Base-by-base conservation (phyloP, 2,329 filamentous ascomycete species). In the Lachnellula cervina region DNA sequence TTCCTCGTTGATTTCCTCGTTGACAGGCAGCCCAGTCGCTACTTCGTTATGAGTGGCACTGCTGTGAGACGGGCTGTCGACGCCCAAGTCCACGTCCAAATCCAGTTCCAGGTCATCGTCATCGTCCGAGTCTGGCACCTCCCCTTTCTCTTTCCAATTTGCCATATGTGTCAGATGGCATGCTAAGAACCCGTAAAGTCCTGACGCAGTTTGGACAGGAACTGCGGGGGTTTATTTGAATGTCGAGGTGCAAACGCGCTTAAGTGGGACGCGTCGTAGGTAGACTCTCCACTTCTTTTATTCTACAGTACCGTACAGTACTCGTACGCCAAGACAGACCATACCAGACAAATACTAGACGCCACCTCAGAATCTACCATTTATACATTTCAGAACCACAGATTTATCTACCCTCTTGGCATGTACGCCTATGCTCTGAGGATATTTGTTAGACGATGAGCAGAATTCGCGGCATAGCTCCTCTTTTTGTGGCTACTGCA, bases 121-220 rank as follows among this genome's bases (percentile, higher is more conserved):
- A 40, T 71, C 68, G 42, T 71, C 69, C n/a, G 69, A 70, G 57
- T 71, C 69, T 38, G 66, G 68, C 19, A 71, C 69, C 48, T 64
- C 64, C 52, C 68, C 68, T 63, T 60, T 67, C 61, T 69, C 66
- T 62, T 70, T 71, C 69, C 69, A 71, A 59, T 58, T 60, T 59
- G 68, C 65, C 68, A 70, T 70, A 32, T 44, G 45, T 51, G 19
- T 54, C 45, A 17, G 52, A 47, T 61, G 52, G 56, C 66, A 68
- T 66, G 52, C 51, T 66, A 54, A 37, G 43, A 17, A 45, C 38
- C 17, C 16, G 9, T 9, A 16, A 47, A 42, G 21, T 43, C 21
- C 6, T 42, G 35, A 25, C n/a, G 21, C 16, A 2, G 2, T 47
- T n/a, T 17, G 23, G n/a, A 21, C 49, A 42, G 47, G n/a, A 49